A percentile compares a stretch with the other conserved stretches of the same genome.
Conservation (phyloP, 1,284 basidiomycete species). For the Afroboletus lepidellus region DNA sequence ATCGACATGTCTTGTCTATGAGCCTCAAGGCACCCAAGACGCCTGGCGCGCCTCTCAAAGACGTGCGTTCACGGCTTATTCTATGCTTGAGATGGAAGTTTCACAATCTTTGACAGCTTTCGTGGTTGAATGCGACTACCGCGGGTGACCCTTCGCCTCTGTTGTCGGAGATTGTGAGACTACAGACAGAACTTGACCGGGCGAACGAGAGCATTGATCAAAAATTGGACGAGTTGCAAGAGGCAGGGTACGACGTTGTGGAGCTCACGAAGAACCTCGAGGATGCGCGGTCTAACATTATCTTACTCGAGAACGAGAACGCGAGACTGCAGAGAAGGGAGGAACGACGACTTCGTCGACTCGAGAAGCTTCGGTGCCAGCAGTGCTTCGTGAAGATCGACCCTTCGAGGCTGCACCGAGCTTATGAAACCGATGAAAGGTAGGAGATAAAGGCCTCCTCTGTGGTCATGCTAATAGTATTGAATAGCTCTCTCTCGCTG, state of each 20-base stretch:
- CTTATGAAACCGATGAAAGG: slow-evolving; percentile 57
- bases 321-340: slow-evolving; percentile 61
- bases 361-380: slow-evolving; percentile 59
- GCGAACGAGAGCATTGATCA: slow-evolving; percentile 84
- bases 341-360: slow-evolving; percentile 55
- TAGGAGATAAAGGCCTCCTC: slow-evolving; percentile 27
- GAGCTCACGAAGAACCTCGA: slow-evolving; percentile 68
- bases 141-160: slow-evolving; percentile 54
- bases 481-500: slow-evolving; percentile 50
- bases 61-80: slow-evolving; percentile 48
- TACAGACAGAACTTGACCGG: slow-evolving; percentile 68
- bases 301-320: slow-evolving; percentile 63
- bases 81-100: neutral
- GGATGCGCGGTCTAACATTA: slow-evolving; percentile 59
- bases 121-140: slow-evolving; percentile 64
- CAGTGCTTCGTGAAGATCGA: slow-evolving; percentile 67
- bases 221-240: slow-evolving; percentile 78
- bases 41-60: slow-evolving; percentile 71
- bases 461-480: neutral
- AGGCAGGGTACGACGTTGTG: slow-evolving; percentile 70
- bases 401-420: slow-evolving; percentile 40
- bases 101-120: slow-evolving; percentile 45
- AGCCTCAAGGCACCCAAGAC: slow-evolving; percentile 68
- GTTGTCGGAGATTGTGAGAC: slow-evolving; percentile 59
- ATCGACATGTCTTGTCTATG: slow-evolving; percentile 66